Evolutionary conservation across 176 grass and related monocot genomes (phyloP).

Genomic region (Oryza rufipogon): DNA sequence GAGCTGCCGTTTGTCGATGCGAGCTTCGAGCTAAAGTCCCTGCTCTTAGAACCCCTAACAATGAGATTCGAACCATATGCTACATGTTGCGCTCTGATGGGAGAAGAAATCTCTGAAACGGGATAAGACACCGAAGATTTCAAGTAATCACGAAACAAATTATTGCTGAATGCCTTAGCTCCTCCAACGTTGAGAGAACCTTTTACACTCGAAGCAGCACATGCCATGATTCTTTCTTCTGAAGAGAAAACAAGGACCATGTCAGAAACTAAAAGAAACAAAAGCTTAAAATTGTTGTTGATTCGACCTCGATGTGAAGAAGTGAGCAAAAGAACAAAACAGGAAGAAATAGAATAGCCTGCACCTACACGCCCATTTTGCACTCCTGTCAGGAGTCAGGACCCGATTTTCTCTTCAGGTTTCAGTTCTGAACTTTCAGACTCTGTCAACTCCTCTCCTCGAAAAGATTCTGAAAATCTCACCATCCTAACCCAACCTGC

Average conservation of each 20-base stretch:
- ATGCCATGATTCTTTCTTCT: constrained; percentile 50
- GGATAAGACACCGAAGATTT: not conserved
- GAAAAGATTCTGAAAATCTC: not conserved
- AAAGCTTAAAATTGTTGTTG: not conserved
- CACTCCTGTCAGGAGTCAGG: not conserved
- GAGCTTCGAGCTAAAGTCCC: not conserved
- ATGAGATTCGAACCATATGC: not conserved
- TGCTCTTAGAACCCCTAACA: not conserved
- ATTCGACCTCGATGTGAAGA: not conserved
- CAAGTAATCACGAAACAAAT: not conserved
- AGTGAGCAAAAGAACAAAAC: not conserved
- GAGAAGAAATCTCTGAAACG: not conserved
- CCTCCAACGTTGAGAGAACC: constrained; percentile 8
- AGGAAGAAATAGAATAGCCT: not conserved
- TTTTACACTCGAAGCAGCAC: constrained; percentile 14
- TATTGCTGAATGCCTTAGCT: not conserved
- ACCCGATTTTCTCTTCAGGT: too few species aligned
- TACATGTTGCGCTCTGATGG: not conserved
- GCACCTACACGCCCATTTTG: not conserved
- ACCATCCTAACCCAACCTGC: not conserved
- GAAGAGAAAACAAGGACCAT: not conserved
- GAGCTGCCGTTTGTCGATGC: constrained; percentile 5
- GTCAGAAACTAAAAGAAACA: not conserved
- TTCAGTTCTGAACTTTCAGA: too few species aligned
- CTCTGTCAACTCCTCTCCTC: not conserved